Evolutionary conservation across 1,284 basidiomycete genomes (phyloP).

Genomic region (Ganoderma lucidum): DNA sequence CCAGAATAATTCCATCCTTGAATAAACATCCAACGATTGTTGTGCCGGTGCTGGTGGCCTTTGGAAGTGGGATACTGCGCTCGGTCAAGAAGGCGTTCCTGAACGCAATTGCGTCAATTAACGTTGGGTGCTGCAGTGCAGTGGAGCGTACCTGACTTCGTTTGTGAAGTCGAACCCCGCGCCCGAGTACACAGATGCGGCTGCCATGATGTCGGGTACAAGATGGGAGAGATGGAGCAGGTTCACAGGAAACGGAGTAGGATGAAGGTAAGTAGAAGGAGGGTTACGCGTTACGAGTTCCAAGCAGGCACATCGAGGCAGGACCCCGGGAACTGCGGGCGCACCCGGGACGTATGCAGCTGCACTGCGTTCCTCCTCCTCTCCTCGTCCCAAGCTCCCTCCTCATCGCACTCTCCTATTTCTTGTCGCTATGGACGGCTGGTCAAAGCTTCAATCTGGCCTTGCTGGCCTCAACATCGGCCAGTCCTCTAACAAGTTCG

Average conservation of each 20-base stretch:
- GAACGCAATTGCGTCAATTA: constrained; percentile 22
- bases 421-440: constrained; percentile 69
- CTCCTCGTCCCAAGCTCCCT: constrained; percentile 9
- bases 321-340: constrained; percentile 25
- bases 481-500: constrained; percentile 75
- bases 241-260: constrained; percentile 8
- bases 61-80: constrained; percentile 75
- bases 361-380: constrained; percentile 23
- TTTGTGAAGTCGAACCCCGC: constrained; percentile 50
- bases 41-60: constrained; percentile 95
- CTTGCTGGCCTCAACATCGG: constrained; percentile 70
- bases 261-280: constrained; percentile 17
- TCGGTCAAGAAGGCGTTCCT: constrained; percentile 85
- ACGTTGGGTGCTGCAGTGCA: background rate
- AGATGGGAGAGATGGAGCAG: constrained; percentile 5
- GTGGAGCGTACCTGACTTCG: constrained; percentile 39
- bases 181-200: constrained; percentile 39
- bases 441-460: constrained; percentile 72
- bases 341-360: constrained; percentile 23
- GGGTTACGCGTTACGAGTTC: constrained; percentile 36
- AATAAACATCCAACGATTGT: constrained; percentile 98
- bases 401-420: constrained; percentile 15
- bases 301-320: constrained; percentile 31
- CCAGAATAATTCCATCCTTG: constrained; percentile 93
- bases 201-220: constrained; percentile 36